phyloP scores from a whole-genome alignment of 2,329 filamentous ascomycete genomes.

The Xylariales sp. region DNA sequence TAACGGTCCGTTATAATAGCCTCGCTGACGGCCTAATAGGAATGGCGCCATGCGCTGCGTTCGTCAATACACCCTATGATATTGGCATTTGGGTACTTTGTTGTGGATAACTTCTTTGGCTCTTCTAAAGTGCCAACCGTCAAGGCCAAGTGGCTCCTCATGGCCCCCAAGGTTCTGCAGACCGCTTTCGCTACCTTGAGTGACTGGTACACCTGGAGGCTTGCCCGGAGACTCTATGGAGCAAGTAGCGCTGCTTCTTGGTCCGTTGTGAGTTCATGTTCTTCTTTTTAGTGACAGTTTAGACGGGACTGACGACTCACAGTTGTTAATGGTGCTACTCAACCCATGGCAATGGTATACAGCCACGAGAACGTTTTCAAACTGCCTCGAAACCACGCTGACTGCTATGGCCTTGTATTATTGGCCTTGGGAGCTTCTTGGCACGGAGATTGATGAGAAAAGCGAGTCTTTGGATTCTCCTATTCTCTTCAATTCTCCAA shows the following conservation, averaged over 20 bases:
- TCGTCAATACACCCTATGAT: conserved; percentile 92
- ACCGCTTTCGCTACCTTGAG: conserved; percentile 79
- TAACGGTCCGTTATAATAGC: not conserved
- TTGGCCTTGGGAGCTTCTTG: conserved; percentile 86
- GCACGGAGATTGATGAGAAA: conserved; percentile 54
- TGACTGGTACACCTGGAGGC: conserved; percentile 89
- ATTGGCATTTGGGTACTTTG: conserved; percentile 80
- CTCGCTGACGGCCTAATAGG: conserved; percentile 63
- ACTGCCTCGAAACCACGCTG: conserved; percentile 90
- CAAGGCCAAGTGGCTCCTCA: conserved; percentile 75
- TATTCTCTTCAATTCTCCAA: conserved; percentile 44
- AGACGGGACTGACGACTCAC: conserved; percentile 35
- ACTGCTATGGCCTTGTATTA: conserved; percentile 81
- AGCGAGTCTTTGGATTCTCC: conserved; percentile 53
- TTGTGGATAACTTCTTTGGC: conserved; percentile 67
- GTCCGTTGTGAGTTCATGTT: conserved; percentile 70
- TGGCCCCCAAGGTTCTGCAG: conserved; percentile 80
- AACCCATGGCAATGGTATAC: conserved; percentile 98
- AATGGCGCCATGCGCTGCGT: conserved; percentile 89
- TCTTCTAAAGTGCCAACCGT: conserved; percentile 58
- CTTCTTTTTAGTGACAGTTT: not conserved
- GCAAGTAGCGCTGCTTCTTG: conserved; percentile 70
- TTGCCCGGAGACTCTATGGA: conserved; percentile 81
- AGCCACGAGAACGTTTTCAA: conserved; percentile 92
- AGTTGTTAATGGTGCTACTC: conserved; percentile 77